A percentile compares a stretch with the other conserved stretches of the same genome.
These are phyloP conservation scores for Saussurea involucrata DNA, from an alignment of 129 eudicot species.

Conservation along the genomic window DNA sequence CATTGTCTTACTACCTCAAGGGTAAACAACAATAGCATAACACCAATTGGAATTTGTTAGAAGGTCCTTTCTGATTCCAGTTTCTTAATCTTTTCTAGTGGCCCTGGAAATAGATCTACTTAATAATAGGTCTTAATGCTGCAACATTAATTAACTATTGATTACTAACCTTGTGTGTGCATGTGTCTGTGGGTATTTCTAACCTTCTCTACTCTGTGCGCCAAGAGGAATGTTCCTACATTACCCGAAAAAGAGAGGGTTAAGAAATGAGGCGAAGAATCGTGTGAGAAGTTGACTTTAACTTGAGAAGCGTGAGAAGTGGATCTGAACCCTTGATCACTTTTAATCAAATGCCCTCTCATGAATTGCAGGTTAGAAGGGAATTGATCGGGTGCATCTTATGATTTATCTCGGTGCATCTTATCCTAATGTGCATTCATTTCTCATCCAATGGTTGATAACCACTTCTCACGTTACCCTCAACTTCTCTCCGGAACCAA, in stretches of 20 bases:
- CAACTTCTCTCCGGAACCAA: no score
- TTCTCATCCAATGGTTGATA: no score
- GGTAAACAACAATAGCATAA: not conserved
- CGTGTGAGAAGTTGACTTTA: no score
- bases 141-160: no score
- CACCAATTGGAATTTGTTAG: not conserved
- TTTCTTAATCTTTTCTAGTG: not conserved
- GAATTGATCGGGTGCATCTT: no score
- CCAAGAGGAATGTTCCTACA: not conserved
- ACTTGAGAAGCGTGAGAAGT: no score
- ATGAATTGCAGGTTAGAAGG: no score
- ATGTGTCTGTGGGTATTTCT: not conserved
- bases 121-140: not conserved
- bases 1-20: not conserved
- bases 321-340: no score
- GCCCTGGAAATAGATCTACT: not conserved
- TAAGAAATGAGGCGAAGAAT: not conserved
- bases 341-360: no score
- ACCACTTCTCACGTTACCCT: no score
- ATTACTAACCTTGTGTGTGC: not conserved
- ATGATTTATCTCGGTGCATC: no score
- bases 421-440: no score
- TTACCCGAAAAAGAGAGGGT: not conserved
- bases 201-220: not conserved
- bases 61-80: not conserved